A percentile compares a stretch with the other conserved stretches of the same genome.
phyloP scores from a whole-genome alignment of 1,284 basidiomycete species.

The Retiboletus flavoniger region DNA sequence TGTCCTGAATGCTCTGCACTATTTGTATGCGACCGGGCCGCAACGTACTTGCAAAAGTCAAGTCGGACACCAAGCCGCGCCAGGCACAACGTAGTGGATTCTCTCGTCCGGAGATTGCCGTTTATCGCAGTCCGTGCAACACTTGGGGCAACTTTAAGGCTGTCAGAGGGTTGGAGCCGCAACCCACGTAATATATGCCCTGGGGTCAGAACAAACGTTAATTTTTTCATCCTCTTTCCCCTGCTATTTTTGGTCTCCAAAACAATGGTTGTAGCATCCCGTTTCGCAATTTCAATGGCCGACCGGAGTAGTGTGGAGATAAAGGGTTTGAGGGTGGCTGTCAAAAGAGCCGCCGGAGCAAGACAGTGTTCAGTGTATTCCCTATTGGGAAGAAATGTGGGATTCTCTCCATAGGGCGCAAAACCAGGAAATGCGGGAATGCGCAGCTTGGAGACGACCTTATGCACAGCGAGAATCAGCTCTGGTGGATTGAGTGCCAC shows the following conservation, averaged over 20 bases:
- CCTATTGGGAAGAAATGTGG: conserved; percentile 9
- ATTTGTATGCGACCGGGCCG: background rate
- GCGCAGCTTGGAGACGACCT: conserved; percentile 18
- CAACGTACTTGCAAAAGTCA: conserved; percentile 17
- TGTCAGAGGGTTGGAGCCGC: conserved; percentile 10
- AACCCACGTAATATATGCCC: conserved; percentile 40
- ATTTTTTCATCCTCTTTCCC: conserved; percentile 29
- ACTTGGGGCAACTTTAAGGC: background rate
- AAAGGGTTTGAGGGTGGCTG: conserved; percentile 30
- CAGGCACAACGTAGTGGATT: conserved; percentile 29
- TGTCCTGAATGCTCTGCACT: background rate
- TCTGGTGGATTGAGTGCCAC: conserved; percentile 26
- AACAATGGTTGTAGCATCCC: conserved; percentile 23
- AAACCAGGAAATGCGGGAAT: conserved; percentile 25
- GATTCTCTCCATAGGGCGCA: conserved; percentile 7
- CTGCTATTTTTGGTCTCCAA: conserved; percentile 16
- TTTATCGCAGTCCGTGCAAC: conserved; percentile 5
- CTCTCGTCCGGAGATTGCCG: conserved; percentile 17
- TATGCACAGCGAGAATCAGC: conserved; percentile 30
- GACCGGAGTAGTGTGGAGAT: conserved; percentile 29
- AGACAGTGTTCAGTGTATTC: conserved; percentile 19
- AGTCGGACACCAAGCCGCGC: conserved; percentile 27
- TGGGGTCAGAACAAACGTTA: conserved; percentile 37
- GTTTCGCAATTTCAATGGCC: conserved; percentile 31
- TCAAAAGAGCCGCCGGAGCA: conserved; percentile 32